Base-by-base conservation (phyloP, 108 stramenopile species). In the Skeletonema marinoi region DNA sequence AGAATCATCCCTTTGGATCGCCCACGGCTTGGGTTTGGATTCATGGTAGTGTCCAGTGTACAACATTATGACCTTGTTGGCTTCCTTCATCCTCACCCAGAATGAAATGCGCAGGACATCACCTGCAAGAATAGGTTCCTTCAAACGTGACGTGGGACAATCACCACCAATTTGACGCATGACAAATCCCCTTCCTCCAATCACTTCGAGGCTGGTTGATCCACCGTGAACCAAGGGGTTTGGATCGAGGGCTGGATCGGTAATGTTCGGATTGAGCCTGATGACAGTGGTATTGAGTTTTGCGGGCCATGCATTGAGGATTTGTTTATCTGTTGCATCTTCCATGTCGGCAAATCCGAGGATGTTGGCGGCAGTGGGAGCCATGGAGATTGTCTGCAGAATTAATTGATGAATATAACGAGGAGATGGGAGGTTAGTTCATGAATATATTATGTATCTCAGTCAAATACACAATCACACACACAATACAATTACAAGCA, bases 21-120 rank as follows among this genome's bases (percentile, higher is more conserved):
- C 74, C 80, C 80, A 81, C 8, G 51, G 16, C 7, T 32, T 51
- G 14, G 58, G 32, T 54, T 81, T 81, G 9, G 30, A 17, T 25
- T 51, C 32, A 32, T 81, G 80, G 35, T 70, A 74, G 61, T 74
- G 80, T 12, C 48, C 73, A 16, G 80, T 74, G 32, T 74, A 73
- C 44, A 81, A 66, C 32, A 75, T 65, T 32, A 81, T 74, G 17
- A 75, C 63, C 56, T 74, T 68, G 6, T 63, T 32, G 41, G 73
- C 29, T 7, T 63, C 36, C 16, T 50, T 46, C 44, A 66, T 58
- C 17, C 61, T 69, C 1, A 81, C 58, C 56, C 58, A 64, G 42
- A 75, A 54, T 10, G 74, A 58, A 9, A 81, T 75, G 39, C 32
- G 68, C 9, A 81, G 14, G 2, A 48, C 60, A 31, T 81, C 80